Conservation (phyloP, 805 yeast genomes). For the Saccharomycopsis oosterbeekiorum region DNA sequence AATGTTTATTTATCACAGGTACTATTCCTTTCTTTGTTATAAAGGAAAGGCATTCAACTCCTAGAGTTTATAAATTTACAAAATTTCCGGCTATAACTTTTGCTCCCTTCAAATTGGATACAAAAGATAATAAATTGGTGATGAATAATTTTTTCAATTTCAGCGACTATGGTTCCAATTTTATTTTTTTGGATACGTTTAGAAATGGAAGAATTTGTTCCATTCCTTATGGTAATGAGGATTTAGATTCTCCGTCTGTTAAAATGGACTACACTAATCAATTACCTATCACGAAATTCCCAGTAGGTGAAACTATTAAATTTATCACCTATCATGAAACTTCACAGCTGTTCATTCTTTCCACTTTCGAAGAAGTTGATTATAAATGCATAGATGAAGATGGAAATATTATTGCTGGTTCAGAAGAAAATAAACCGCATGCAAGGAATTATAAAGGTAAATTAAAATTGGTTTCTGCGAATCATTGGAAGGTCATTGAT, state of each 20-base stretch:
- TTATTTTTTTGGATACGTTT: conserved; percentile 61
- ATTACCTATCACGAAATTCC: conserved; percentile 45
- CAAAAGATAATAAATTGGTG: conserved; percentile 22
- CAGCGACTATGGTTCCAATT: conserved; percentile 26
- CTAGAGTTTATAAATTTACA: conserved; percentile 59
- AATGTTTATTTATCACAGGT: conserved; percentile 64
- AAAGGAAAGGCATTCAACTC: conserved; percentile 54
- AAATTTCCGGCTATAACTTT: conserved; percentile 57
- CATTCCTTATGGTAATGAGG: conserved; percentile 22
- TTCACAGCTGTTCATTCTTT: conserved; percentile 51
- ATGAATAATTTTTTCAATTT: conserved; percentile 19
- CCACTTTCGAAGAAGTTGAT: conserved; percentile 48
- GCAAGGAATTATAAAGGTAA: conserved; percentile 52
- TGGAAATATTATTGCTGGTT: conserved; percentile 51
- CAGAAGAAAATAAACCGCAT: conserved; percentile 37
- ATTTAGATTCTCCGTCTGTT: conserved; percentile 4
- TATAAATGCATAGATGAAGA: conserved; percentile 70
- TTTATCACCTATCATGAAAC: conserved; percentile 60
- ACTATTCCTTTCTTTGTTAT: conserved; percentile 56
- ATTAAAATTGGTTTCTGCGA: conserved; percentile 59
- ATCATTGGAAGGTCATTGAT: conserved; percentile 70
- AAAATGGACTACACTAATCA: conserved; percentile 42
- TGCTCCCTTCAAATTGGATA: conserved; percentile 35
- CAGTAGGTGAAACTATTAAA: conserved; percentile 52
- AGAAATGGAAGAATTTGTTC: conserved; percentile 53